Evolutionary conservation across 2,329 filamentous ascomycete species (phyloP).

Genomic region (Pseudogymnoascus sp.): DNA sequence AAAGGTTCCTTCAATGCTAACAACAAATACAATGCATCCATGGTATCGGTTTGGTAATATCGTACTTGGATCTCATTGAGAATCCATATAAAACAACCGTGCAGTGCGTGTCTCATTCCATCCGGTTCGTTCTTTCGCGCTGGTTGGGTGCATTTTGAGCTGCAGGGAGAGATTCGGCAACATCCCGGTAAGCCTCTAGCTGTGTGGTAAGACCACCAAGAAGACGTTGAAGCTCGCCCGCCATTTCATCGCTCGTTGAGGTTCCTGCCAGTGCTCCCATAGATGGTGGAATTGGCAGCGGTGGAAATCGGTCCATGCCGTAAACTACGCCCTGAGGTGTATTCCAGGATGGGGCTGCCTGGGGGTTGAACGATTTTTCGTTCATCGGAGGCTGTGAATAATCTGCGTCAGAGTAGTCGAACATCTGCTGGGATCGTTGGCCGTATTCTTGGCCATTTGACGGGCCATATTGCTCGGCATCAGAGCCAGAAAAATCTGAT

Average conservation of each 20-base stretch:
- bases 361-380: neutral
- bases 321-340: conserved; percentile 10
- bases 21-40: neutral
- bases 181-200: conserved; percentile 22
- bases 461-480: conserved; percentile 17
- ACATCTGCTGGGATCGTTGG: neutral
- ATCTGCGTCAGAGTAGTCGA: neutral
- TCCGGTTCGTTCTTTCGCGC: neutral
- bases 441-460: neutral
- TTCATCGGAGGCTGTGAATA: conserved; percentile 9
- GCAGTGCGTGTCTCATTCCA: neutral
- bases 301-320: conserved; percentile 15
- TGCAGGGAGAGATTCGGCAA: conserved; percentile 18
- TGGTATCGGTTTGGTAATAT: neutral
- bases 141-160: neutral
- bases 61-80: neutral
- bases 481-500: conserved; percentile 26
- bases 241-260: conserved; percentile 22
- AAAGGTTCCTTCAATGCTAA: neutral
- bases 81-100: conserved; percentile 1
- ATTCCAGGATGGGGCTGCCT: conserved; percentile 14
- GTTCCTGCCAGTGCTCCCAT: conserved; percentile 20
- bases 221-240: conserved; percentile 20
- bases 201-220: conserved; percentile 20
- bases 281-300: conserved; percentile 21